These are phyloP conservation scores for Pontederia crassipes DNA, from an alignment of 176 grass and related monocot species.

Conservation along the genomic window DNA sequence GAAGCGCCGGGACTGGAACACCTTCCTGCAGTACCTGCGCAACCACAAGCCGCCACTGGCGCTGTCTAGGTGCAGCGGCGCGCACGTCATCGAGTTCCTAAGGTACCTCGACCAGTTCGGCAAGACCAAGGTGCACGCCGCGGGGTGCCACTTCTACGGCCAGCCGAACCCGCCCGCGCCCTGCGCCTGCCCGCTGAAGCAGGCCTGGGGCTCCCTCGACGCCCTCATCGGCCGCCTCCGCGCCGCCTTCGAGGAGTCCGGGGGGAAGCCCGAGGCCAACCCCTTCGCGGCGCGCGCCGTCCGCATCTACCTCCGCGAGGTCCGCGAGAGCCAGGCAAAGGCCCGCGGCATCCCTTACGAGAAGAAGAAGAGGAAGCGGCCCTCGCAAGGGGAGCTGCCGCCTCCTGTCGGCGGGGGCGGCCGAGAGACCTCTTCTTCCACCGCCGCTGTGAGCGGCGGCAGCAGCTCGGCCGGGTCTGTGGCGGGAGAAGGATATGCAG, in stretches of 20 bases:
- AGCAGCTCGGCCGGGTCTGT: conserved; percentile 1
- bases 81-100: conserved; percentile 20
- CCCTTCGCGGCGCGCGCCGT: conserved; percentile 19
- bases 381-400: too few relatives aligned
- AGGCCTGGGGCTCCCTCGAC: conserved; percentile 22
- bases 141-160: conserved; percentile 13
- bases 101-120: conserved; percentile 19
- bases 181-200: conserved; percentile 16
- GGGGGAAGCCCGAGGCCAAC: conserved; percentile 9
- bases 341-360: conserved; percentile 20
- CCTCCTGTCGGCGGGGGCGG: not conserved
- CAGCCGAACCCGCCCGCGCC: not conserved
- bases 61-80: conserved; percentile 16
- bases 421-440: conserved; percentile 11
- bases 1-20: conserved; percentile 20
- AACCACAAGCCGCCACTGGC: conserved; percentile 24
- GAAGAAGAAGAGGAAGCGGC: conserved; percentile 14
- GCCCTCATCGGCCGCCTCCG: conserved; percentile 20
- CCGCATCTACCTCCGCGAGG: conserved; percentile 22
- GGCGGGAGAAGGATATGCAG: not conserved
- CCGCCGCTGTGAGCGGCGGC: not conserved
- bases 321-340: conserved; percentile 17
- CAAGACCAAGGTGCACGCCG: conserved; percentile 17
- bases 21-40: conserved; percentile 19
- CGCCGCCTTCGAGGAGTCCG: conserved; percentile 16